Evolutionary conservation across 345 rosid genomes (phyloP), one percentile per base, ranked within the genome.

Genomic region (Excoecaria cochinchinensis): DNA sequence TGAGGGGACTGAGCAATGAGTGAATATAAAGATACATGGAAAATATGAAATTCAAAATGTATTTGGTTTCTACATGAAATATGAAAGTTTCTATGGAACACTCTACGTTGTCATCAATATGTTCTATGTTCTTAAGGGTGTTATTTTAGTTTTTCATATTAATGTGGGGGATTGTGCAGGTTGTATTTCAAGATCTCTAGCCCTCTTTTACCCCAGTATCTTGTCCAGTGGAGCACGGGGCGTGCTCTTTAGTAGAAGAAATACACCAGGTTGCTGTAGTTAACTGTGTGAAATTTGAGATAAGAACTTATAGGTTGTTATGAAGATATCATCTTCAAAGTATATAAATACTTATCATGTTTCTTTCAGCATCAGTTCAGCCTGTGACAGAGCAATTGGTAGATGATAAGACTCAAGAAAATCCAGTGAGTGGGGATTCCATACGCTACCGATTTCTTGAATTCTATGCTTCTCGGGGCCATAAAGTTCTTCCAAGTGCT

Each of bases 401-500:
- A 74, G 90, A 86, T 67, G 81, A 82, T 39, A 79, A 82, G 55
- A 60, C 87, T 50, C 72, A 77, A 4, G 86, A 90, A 81, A 75
- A 80, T 74, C 75, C 76, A 47, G 77, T 74, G 3, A 90, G 90
- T 84, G 99, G 99, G 78, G 91, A 95, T 72, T 90, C 97, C 73
- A 86, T 95, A 76, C 89, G 99, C 15, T 84, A 75, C 1, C 77
- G 90, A 48, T 95, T 95, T 80, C 93, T 95, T 75, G 90, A 95
- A 25, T 95, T 92, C 82, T 95, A 86, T 76, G 94, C 97, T 74
- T 87, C 97, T 58, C 95, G 89, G 73, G 97, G 92, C 55, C 99
- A 95, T 83, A 95, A 89, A 77, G 81, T 92, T 71, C 91, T 95
- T 71, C 92, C 97, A 66, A 90, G 99, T 76, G 47, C 99, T 69